phyloP scores from a whole-genome alignment of 331 rosid species.

The Quercus lobata region DNA sequence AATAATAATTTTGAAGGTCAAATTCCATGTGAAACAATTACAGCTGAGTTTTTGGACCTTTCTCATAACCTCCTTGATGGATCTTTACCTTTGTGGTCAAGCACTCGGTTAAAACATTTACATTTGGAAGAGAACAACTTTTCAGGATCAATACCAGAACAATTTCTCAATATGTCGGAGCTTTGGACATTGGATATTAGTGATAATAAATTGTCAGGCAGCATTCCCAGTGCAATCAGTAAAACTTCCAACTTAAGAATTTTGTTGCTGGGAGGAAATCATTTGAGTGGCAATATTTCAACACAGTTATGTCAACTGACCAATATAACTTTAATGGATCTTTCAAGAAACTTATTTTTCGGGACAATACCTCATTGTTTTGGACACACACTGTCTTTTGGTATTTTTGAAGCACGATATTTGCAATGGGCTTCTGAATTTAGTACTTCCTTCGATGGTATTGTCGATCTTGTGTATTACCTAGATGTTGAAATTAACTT shows the following conservation, averaged over 20 bases:
- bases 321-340: too few relatives aligned
- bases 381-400: too few relatives aligned
- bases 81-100: not conserved
- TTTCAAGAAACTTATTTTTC: too few relatives aligned
- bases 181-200: not conserved
- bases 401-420: rapidly evolving
- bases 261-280: too few relatives aligned
- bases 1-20: not conserved
- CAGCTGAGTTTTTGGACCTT: not conserved
- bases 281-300: too few relatives aligned
- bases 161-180: not conserved
- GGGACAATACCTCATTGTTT: not conserved
- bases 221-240: too few relatives aligned
- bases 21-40: not conserved
- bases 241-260: too few relatives aligned
- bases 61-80: not conserved
- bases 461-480: rapidly evolving
- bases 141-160: not conserved
- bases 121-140: not conserved
- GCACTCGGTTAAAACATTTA: not conserved
- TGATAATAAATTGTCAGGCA: too few relatives aligned
- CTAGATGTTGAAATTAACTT: not conserved
- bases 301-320: too few relatives aligned
- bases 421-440: rapidly evolving
- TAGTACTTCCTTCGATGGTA: rapidly evolving